Evolutionary conservation across 345 rosid species (phyloP).

Genomic region (Camelina hispida): DNA sequence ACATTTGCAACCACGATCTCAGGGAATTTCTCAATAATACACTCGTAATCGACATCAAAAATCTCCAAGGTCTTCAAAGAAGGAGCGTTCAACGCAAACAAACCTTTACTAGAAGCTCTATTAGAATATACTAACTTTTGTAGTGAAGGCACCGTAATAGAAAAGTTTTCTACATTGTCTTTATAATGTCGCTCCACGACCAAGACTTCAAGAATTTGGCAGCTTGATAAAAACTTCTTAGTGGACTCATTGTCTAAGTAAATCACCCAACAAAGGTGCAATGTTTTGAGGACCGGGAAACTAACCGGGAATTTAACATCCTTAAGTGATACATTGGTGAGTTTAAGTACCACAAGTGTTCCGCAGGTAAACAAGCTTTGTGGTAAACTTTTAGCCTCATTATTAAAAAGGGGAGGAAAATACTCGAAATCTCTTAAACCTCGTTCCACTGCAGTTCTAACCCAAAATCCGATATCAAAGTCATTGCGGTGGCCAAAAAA

Average conservation of each 20-base stretch:
- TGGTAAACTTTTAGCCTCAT: too few relatives aligned
- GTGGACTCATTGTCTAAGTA: constrained; percentile 17
- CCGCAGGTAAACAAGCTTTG: constrained; percentile 19
- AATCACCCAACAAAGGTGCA: background rate
- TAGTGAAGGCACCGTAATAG: constrained; percentile 2
- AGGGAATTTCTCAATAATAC: constrained; percentile 8
- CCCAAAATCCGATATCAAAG: too few relatives aligned
- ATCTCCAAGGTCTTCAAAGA: constrained; percentile 16
- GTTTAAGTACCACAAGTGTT: constrained; percentile 5
- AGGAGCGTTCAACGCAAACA: constrained; percentile 21
- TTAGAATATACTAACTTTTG: constrained; percentile 3
- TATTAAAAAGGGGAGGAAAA: too few relatives aligned
- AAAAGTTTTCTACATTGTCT: background rate
- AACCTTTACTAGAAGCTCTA: background rate
- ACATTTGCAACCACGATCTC: constrained; percentile 18
- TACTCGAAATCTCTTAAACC: too few relatives aligned
- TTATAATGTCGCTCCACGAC: background rate
- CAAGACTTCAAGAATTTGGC: constrained; percentile 22
- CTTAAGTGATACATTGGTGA: background rate
- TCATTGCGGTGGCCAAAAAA: too few relatives aligned
- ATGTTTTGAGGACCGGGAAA: constrained; percentile 14
- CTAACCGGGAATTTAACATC: constrained; percentile 1
- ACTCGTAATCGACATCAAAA: background rate
- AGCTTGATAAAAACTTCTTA: constrained; percentile 17
- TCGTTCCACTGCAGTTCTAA: too few relatives aligned